These are phyloP conservation scores for Colletotrichum incanum DNA, from an alignment of 2,329 filamentous ascomycete genomes.

Conservation along the genomic window DNA sequence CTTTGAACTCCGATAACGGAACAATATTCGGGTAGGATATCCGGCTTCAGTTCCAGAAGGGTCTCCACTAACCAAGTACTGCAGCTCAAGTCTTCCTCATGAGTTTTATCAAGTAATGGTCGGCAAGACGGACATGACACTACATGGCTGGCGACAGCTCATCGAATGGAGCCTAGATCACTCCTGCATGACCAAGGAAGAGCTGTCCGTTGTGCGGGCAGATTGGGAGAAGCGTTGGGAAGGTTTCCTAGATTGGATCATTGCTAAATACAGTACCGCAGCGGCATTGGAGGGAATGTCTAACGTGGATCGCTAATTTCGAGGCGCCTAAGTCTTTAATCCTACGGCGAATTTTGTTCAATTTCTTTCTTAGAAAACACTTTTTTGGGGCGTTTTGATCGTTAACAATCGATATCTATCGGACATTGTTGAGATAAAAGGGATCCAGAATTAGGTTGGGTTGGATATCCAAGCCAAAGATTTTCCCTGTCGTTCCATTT, in stretches of 20 bases:
- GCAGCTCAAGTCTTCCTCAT: constrained; percentile 78
- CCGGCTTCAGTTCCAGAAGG: background rate
- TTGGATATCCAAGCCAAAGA: too few species aligned
- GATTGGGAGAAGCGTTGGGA: constrained; percentile 73
- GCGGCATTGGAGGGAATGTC: too few species aligned
- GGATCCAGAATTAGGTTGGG: too few species aligned
- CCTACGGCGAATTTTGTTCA: too few species aligned
- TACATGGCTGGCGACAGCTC: constrained; percentile 81
- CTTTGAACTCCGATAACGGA: constrained; percentile 82
- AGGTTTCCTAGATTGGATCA: constrained; percentile 68
- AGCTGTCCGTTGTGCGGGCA: constrained; percentile 55
- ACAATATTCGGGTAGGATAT: constrained; percentile 75
- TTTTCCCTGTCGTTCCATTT: too few species aligned
- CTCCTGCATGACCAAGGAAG: constrained; percentile 64
- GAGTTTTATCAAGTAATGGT: constrained; percentile 86
- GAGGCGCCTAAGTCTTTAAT: too few species aligned
- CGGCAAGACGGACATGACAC: constrained; percentile 75
- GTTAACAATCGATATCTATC: too few species aligned
- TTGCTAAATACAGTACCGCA: too few species aligned
- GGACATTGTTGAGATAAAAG: too few species aligned
- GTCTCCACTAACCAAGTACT: constrained; percentile 24
- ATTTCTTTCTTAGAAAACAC: too few species aligned
- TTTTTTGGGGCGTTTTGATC: too few species aligned
- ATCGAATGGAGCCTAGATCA: constrained; percentile 76
- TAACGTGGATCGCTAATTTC: too few species aligned